phyloP scores from a whole-genome alignment of 768 basidiomycete species.

The Xerocomellus intermedius region DNA sequence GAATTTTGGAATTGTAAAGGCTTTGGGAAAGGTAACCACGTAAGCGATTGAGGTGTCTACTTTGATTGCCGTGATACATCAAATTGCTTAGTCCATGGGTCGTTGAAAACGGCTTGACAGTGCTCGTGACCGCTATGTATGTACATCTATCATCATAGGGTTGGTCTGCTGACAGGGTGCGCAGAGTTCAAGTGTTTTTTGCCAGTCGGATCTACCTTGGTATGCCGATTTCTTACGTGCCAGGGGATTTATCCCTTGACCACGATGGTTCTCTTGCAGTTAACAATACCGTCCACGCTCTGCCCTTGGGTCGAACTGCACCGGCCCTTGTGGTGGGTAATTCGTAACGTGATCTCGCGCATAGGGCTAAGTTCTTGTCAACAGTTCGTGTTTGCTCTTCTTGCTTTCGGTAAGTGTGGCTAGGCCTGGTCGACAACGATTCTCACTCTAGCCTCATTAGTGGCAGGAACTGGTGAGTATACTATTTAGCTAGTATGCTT shows the following conservation, averaged over 20 bases:
- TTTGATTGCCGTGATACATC: not conserved
- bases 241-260: not conserved
- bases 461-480: slow-evolving; percentile 5
- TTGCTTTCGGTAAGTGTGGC: slow-evolving; percentile 10
- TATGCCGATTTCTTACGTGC: not conserved
- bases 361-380: not conserved
- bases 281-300: not conserved
- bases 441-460: not conserved
- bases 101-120: slow-evolving; percentile 16
- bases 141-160: not conserved
- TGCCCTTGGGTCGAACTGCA: slow-evolving; percentile 12
- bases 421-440: not conserved
- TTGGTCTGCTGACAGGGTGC: not conserved
- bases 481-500: not conserved
- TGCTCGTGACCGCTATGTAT: slow-evolving; percentile 15
- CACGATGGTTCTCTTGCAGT: not conserved
- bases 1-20: slow-evolving; percentile 13
- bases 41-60: not conserved
- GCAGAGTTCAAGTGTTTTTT: slow-evolving; percentile 15
- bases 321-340: slow-evolving; percentile 11
- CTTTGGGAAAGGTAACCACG: slow-evolving; percentile 6
- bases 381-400: slow-evolving; percentile 10
- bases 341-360: not conserved
- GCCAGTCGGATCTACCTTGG: slow-evolving; percentile 10
- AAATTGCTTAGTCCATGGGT: slow-evolving; percentile 12